Evolutionary conservation across 768 basidiomycete genomes (phyloP).

Genomic region (Trametes meyenii): DNA sequence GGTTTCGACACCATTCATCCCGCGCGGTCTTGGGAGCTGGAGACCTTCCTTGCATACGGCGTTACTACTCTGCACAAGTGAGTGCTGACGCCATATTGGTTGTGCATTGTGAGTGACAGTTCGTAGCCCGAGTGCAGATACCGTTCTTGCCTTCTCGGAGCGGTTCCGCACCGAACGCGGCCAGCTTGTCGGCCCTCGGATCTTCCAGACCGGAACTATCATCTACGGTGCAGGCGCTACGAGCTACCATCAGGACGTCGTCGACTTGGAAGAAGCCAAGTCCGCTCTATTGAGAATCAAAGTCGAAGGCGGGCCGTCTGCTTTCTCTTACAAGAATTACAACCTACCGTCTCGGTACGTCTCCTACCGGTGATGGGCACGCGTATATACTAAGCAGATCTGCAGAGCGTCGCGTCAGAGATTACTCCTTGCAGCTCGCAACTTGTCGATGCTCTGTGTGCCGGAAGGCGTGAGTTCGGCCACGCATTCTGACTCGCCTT

Average conservation of each 20-base stretch:
- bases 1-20: conserved; percentile 57
- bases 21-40: conserved; percentile 72
- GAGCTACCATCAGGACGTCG: conserved; percentile 62
- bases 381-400: neutral
- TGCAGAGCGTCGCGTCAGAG: conserved; percentile 67
- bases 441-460: conserved; percentile 69
- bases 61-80: conserved; percentile 80
- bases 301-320: conserved; percentile 68
- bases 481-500: neutral
- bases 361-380: too few species aligned
- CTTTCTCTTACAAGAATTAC: conserved; percentile 81
- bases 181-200: conserved; percentile 67
- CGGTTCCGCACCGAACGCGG: conserved; percentile 71
- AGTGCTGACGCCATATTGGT: conserved; percentile 23
- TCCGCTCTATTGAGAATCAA: conserved; percentile 71
- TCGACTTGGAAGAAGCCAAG: conserved; percentile 59
- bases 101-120: neutral
- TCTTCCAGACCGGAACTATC: conserved; percentile 68
- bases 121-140: conserved; percentile 63
- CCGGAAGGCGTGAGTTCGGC: conserved; percentile 61
- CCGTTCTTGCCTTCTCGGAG: conserved; percentile 63
- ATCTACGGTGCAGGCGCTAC: conserved; percentile 57
- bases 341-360: conserved; percentile 65
- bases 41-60: conserved; percentile 76
- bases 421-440: conserved; percentile 59